Conservation (phyloP, 352 stramenopile species). For the Stramenopiles sp. region DNA sequence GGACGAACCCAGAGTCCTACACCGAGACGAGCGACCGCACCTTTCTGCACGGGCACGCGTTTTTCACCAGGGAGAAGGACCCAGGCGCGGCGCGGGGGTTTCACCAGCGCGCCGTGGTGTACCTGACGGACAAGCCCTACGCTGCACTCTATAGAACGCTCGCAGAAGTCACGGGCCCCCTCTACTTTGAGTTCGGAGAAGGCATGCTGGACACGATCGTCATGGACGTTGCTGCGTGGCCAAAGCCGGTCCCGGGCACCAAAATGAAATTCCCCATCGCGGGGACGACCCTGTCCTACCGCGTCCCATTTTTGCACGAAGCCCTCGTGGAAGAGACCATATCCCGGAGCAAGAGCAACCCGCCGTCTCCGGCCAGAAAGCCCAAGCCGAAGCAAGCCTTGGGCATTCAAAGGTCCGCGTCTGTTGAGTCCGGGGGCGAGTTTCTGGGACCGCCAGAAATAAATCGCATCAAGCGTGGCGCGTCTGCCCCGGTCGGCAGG, state of each 20-base stretch:
- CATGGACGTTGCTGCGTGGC: conserved; percentile 42
- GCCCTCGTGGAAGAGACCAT: too few relatives aligned
- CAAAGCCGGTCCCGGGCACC: conserved; percentile 28
- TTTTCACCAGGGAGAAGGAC: conserved; percentile 56
- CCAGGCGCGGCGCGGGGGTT: conserved; percentile 40
- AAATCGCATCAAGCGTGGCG: too few relatives aligned
- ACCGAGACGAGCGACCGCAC: too few relatives aligned
- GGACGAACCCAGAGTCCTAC: conserved; percentile 19
- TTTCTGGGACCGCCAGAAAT: too few relatives aligned
- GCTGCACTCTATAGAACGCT: conserved; percentile 51
- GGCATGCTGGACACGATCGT: conserved; percentile 43
- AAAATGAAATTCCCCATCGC: conserved; percentile 40
- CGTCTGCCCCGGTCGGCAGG: too few relatives aligned
- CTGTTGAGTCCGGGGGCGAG: too few relatives aligned
- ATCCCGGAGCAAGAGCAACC: too few relatives aligned
- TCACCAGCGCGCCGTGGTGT: conserved; percentile 55
- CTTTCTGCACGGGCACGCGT: conserved; percentile 52
- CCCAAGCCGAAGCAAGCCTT: too few relatives aligned
- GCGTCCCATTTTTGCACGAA: conserved; percentile 42
- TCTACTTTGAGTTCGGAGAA: conserved; percentile 48
- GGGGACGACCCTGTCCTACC: conserved; percentile 45
- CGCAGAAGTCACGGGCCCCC: conserved; percentile 38
- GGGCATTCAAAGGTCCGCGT: too few relatives aligned
- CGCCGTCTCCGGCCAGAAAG: too few relatives aligned
- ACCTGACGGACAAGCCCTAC: conserved; percentile 42